Evolutionary conservation across 169 alveolate species (phyloP).

Genomic region (Cryptosporidium felis): DNA sequence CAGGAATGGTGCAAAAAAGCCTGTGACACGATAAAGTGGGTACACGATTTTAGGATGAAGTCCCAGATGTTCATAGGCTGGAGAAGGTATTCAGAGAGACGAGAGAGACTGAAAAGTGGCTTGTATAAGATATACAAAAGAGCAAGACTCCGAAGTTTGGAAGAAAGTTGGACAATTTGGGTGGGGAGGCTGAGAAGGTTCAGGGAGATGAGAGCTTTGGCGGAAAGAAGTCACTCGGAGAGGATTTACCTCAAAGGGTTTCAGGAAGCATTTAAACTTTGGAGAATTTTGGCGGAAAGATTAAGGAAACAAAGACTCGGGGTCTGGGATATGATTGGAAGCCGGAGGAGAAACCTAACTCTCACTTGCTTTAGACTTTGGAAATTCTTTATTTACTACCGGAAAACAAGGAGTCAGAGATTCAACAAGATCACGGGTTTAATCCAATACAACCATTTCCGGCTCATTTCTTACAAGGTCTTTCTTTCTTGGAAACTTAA

Average conservation of each 20-base stretch:
- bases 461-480: not conserved
- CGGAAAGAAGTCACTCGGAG: not conserved
- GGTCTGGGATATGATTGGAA: not conserved
- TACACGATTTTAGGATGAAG: slow-evolving; percentile 23
- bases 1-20: slow-evolving; percentile 46
- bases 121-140: not conserved
- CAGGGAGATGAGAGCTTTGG: not conserved
- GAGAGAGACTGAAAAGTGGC: not conserved
- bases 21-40: slow-evolving; percentile 36
- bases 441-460: not conserved
- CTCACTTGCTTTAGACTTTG: slow-evolving; percentile 33
- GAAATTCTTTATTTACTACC: slow-evolving; percentile 45
- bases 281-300: not conserved
- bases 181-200: not conserved
- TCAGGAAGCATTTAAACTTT: not conserved
- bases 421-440: slow-evolving; percentile 14
- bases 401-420: slow-evolving; percentile 26
- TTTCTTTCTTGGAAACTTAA: slow-evolving; percentile 55
- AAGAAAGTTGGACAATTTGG: not conserved
- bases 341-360: not conserved
- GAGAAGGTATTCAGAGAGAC: slow-evolving; percentile 24
- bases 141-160: not conserved
- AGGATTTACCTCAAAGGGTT: not conserved
- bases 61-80: slow-evolving; percentile 21
- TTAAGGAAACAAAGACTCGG: not conserved